Conservation (phyloP, 345 rosid species). For the Murraya paniculata region DNA sequence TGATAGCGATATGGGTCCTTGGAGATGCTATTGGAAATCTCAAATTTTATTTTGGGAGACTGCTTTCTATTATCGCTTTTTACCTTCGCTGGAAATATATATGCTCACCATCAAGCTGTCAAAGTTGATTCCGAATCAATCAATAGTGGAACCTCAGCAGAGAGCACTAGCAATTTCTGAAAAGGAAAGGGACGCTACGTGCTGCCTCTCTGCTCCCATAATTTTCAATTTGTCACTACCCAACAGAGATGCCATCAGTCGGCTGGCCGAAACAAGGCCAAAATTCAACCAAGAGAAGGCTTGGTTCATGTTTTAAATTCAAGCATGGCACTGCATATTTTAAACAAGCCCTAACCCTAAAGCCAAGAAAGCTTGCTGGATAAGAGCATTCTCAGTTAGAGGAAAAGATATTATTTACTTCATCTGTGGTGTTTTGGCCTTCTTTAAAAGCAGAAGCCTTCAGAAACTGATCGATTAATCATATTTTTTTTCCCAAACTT, state of each 20-base stretch:
- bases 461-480: neutral
- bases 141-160: neutral
- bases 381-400: neutral
- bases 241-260: neutral
- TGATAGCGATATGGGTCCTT: no score
- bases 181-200: conserved; percentile 1
- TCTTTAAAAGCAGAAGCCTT: neutral
- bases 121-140: conserved; percentile 5
- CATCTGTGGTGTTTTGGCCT: neutral
- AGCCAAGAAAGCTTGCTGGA: neutral
- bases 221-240: conserved; percentile 4
- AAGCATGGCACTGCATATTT: neutral
- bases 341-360: neutral
- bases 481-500: neutral
- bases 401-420: neutral
- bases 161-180: neutral
- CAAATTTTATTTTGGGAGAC: no score
- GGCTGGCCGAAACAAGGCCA: neutral
- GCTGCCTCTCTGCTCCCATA: conserved; percentile 1
- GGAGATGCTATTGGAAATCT: no score
- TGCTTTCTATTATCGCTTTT: no score
- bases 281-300: neutral
- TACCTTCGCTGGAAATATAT: neutral
- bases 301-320: neutral
- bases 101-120: neutral